A percentile compares a stretch with the other conserved stretches of the same genome.
Conservation (phyloP, 352 stramenopile species). For the Phytophthora crassamura region DNA sequence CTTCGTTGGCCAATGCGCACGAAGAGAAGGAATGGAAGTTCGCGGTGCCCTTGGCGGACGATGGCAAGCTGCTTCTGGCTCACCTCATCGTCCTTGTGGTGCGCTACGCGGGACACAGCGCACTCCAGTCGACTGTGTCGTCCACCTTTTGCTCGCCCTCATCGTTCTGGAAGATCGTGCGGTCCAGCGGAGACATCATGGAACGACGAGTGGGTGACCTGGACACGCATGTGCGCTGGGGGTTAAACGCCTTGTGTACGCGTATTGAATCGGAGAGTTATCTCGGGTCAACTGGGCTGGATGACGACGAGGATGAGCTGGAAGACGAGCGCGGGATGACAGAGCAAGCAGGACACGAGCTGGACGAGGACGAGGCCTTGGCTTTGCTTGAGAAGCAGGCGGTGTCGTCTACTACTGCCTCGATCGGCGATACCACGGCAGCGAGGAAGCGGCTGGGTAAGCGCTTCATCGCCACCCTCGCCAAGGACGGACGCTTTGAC, state of each 20-base stretch:
- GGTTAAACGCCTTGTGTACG: slow-evolving; percentile 55
- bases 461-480: slow-evolving; percentile 69
- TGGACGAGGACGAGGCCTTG: slow-evolving; percentile 71
- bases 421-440: slow-evolving; percentile 10
- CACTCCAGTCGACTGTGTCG: slow-evolving; percentile 12
- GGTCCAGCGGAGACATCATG: slow-evolving; percentile 55
- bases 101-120: slow-evolving; percentile 49
- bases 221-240: slow-evolving; percentile 68
- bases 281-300: slow-evolving; percentile 37
- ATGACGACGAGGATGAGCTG: slow-evolving; percentile 37
- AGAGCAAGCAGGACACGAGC: slow-evolving; percentile 33
- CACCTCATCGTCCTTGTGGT: slow-evolving; percentile 71
- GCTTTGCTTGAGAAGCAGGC: slow-evolving; percentile 67
- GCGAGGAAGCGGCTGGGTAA: slow-evolving; percentile 40
- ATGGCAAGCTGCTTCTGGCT: slow-evolving; percentile 63
- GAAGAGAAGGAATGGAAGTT: slow-evolving; percentile 57
- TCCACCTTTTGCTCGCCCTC: slow-evolving; percentile 49
- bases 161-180: slow-evolving; percentile 70
- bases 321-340: slow-evolving; percentile 16
- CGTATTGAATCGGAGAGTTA: slow-evolving; percentile 66
- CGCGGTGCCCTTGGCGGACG: slow-evolving; percentile 56
- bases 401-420: slow-evolving; percentile 14
- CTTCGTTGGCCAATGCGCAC: slow-evolving; percentile 49
- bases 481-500: slow-evolving; percentile 78
- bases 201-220: slow-evolving; percentile 65